Evolutionary conservation across 140 eudicot genomes (phyloP), one percentile per base, ranked within the genome.

Genomic region (Ambrosia hybrid): DNA sequence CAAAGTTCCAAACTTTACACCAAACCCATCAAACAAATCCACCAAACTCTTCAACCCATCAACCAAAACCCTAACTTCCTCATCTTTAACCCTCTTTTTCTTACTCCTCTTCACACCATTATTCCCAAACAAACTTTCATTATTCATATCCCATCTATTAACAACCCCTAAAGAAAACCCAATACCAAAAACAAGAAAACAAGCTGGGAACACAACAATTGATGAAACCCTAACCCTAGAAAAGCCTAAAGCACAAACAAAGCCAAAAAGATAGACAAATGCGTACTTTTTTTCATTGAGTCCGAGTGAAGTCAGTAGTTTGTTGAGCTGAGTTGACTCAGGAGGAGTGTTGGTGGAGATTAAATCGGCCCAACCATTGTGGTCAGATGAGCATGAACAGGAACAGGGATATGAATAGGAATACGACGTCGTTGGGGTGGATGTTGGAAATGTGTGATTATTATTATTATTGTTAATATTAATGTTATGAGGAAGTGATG

Each of bases 191-290:
- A 94, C 91, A 74, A 90, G 51, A 78, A 80, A 86, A 85, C 88
- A 82, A 65, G 95, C 97, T 5, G 99, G 97, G 64, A 88, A 72
- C 7, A 85, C 84, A 77, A 90, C 56, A 71, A 94, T 83, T 0
- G 97, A 84, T n/a, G 99, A 88, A 55, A 88, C 83, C 81, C 85
- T 86, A 76, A 94, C 86, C 83, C 99, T 90, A 68, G 92, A 86
- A 79, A 94, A 56, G 2, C 92, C 99, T 73, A 90, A 61, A 17
- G 99, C 99, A 76, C 95, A 90, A 0, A 94, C 85, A 74, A 94
- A 90, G 9, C 97, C 99, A 57, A 94, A 83, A 0, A 90, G 75
- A 76, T 91, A 90, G 57, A 89, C 95, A 86, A 85, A 82, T 49
- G 83, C 74, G 59, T 87, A 90, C 57, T 75, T 90, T 76, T 79